These are phyloP conservation scores for Salix arbutifolia DNA, from an alignment of 345 rosid species.

Conservation along the genomic window DNA sequence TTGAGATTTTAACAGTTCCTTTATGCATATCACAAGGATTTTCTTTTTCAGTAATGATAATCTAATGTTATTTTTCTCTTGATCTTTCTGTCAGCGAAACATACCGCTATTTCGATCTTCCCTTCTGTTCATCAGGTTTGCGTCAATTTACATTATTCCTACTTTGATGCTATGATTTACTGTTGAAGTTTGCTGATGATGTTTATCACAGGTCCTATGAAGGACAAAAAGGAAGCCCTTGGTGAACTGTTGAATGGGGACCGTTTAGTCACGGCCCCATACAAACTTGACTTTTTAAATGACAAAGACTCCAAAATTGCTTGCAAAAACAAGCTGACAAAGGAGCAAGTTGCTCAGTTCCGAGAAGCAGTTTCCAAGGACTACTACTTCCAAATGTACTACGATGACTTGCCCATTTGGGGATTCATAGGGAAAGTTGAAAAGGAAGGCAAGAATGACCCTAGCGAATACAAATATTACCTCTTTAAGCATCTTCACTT, in stretches of 20 bases:
- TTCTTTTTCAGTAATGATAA: background rate
- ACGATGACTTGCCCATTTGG: constrained; percentile 87
- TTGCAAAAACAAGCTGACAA: constrained; percentile 54
- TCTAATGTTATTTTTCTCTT: background rate
- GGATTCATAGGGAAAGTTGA: constrained; percentile 83
- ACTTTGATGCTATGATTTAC: background rate
- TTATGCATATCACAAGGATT: background rate
- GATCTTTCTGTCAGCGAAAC: constrained; percentile 54
- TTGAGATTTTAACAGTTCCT: background rate
- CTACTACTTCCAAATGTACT: constrained; percentile 87
- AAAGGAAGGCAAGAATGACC: constrained; percentile 26
- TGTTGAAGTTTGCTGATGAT: background rate
- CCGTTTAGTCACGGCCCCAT: constrained; percentile 81
- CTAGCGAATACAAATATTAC: constrained; percentile 56
- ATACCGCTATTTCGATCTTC: constrained; percentile 78
- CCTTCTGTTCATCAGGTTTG: constrained; percentile 67
- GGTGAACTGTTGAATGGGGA: constrained; percentile 90
- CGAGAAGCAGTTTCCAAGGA: constrained; percentile 65
- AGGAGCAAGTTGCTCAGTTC: constrained; percentile 57
- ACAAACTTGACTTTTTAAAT: constrained; percentile 61
- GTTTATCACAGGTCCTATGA: constrained; percentile 41
- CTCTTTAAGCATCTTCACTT: constrained; percentile 77
- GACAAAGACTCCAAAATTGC: constrained; percentile 62
- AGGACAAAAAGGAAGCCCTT: constrained; percentile 87
- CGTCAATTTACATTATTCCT: background rate